Evolutionary conservation across 2,329 filamentous ascomycete species (phyloP).

Genomic region (Ciborinia camelliae): DNA sequence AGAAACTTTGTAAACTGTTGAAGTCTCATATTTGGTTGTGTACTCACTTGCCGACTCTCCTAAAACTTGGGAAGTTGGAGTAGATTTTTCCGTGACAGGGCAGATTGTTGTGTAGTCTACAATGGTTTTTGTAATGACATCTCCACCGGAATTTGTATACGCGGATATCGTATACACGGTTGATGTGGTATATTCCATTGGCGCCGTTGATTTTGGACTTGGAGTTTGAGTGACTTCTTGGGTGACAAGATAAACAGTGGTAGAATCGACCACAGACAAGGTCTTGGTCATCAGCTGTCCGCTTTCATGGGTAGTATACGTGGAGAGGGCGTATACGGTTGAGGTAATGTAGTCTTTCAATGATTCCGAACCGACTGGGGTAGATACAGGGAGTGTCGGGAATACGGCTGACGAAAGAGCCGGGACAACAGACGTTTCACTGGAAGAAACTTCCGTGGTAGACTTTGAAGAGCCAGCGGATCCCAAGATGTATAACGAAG

Average conservation of each 20-base stretch:
- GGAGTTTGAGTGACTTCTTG: not conserved
- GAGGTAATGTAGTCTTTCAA: not conserved
- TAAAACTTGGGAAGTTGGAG: not conserved
- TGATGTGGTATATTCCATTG: not conserved
- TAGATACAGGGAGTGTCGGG: not conserved
- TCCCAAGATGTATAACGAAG: not conserved
- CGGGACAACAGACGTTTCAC: not conserved
- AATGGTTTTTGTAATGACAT: not conserved
- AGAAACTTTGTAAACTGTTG: not conserved
- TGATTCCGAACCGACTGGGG: not conserved
- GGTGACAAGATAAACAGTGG: not conserved
- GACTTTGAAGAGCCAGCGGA: not conserved
- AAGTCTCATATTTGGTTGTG: not conserved
- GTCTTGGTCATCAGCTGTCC: not conserved
- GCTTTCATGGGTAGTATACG: not conserved
- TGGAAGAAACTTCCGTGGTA: not conserved
- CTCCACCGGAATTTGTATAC: not conserved
- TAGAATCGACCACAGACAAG: not conserved
- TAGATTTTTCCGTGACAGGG: not conserved
- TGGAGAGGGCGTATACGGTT: not conserved
- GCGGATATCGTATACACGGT: not conserved
- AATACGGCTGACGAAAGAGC: not conserved
- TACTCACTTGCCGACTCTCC: not conserved
- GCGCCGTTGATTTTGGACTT: not conserved
- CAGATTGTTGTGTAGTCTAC: not conserved